Evolutionary conservation across 1,284 basidiomycete genomes (phyloP).

Genomic region (Porodaedalea pini): DNA sequence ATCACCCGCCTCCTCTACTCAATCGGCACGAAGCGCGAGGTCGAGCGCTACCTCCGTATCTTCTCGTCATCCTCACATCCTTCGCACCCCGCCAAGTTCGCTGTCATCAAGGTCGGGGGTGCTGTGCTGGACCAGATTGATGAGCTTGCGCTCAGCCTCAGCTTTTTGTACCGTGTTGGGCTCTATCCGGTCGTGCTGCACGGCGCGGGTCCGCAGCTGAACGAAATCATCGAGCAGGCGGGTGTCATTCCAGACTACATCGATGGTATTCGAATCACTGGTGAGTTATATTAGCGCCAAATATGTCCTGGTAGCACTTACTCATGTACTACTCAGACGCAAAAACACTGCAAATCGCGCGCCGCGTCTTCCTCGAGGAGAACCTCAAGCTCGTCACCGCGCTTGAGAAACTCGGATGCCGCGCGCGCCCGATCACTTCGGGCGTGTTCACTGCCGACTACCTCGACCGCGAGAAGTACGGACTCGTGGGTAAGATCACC

Average conservation of each 20-base stretch:
- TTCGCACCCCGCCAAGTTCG: conserved; percentile 83
- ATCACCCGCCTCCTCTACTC: conserved; percentile 93
- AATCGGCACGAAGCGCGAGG: conserved; percentile 91
- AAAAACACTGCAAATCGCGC: conserved; percentile 88
- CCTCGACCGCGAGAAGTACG: conserved; percentile 90
- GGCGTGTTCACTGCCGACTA: conserved; percentile 95
- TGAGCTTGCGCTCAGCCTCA: conserved; percentile 87
- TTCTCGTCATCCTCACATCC: conserved; percentile 87
- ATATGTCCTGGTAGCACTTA: background rate
- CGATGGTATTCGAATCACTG: conserved; percentile 92
- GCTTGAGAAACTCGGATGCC: conserved; percentile 87
- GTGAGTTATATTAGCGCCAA: conserved; percentile 40
- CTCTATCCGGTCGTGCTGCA: conserved; percentile 93
- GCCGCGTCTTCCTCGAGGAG: conserved; percentile 93
- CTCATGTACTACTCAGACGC: conserved; percentile 53
- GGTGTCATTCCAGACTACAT: conserved; percentile 93
- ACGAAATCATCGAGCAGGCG: conserved; percentile 85
- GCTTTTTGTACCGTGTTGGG: conserved; percentile 91
- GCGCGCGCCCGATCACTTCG: conserved; percentile 92
- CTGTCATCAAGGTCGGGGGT: conserved; percentile 92
- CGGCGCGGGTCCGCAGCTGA: conserved; percentile 92
- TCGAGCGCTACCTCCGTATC: conserved; percentile 93
- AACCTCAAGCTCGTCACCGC: conserved; percentile 90
- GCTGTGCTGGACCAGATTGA: conserved; percentile 88
- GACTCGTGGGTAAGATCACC: conserved; percentile 92